Conservation (phyloP, 768 basidiomycete genomes). For the Hemileccinum rubropunctum region DNA sequence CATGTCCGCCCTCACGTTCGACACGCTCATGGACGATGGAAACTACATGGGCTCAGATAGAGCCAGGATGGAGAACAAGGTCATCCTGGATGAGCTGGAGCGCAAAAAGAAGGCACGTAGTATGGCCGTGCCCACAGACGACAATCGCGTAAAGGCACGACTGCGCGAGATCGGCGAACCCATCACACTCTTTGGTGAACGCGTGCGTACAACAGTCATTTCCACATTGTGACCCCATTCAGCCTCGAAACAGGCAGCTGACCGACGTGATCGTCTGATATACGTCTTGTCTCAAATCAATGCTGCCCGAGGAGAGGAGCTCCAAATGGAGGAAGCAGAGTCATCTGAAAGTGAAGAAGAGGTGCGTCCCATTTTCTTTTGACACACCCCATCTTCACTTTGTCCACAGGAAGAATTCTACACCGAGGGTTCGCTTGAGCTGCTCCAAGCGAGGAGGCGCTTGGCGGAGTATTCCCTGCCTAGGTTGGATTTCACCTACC, state of each 20-base stretch:
- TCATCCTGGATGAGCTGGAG: slow-evolving; percentile 93
- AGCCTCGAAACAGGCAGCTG: slow-evolving; percentile 68
- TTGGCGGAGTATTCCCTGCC: slow-evolving; percentile 94
- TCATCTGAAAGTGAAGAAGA: slow-evolving; percentile 75
- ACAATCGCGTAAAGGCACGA: slow-evolving; percentile 85
- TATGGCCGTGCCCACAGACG: slow-evolving; percentile 96
- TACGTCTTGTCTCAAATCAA: slow-evolving; percentile 94
- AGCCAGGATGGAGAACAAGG: slow-evolving; percentile 77
- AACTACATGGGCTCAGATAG: slow-evolving; percentile 72
- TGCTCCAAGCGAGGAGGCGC: slow-evolving; percentile 79
- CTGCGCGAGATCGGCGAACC: slow-evolving; percentile 94
- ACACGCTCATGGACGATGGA: slow-evolving; percentile 76
- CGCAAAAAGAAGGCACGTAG: slow-evolving; percentile 92
- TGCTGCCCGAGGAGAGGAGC: slow-evolving; percentile 80
- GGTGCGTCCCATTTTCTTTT: slow-evolving; percentile 36
- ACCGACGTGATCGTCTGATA: slow-evolving; percentile 92
- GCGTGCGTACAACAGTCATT: slow-evolving; percentile 54
- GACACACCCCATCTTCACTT: slow-evolving; percentile 1
- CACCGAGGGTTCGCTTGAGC: slow-evolving; percentile 82
- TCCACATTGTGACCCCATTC: slow-evolving; percentile 7
- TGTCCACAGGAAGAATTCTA: slow-evolving; percentile 85
- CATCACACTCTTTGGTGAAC: slow-evolving; percentile 96
- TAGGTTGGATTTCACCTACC: slow-evolving; percentile 77
- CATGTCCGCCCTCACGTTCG: slow-evolving; percentile 76
- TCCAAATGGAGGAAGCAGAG: slow-evolving; percentile 67